These are phyloP conservation scores for Plasmodium billcollinsi DNA, from an alignment of 169 alveolate species.

Conservation along the genomic window DNA sequence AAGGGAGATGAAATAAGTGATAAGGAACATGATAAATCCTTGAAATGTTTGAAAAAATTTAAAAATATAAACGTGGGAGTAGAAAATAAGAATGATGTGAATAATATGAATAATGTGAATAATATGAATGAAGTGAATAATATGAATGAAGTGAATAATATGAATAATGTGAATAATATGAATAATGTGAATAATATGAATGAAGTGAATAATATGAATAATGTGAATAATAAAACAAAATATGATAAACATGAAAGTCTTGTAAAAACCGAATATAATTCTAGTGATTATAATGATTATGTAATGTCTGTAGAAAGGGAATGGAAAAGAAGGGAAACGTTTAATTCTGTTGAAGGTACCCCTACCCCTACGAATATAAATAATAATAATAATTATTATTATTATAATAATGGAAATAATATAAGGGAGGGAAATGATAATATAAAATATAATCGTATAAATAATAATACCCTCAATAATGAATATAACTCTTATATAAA, in stretches of 20 bases:
- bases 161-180: not conserved
- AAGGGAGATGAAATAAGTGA: not conserved
- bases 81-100: not conserved
- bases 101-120: not conserved
- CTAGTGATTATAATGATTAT: no score
- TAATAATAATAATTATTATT: no score
- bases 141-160: not conserved
- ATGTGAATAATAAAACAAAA: not conserved
- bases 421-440: not conserved
- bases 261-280: not conserved
- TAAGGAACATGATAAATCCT: not conserved
- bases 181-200: not conserved
- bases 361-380: no score
- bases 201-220: not conserved
- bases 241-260: not conserved
- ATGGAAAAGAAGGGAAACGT: no score
- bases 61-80: not conserved
- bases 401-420: no score
- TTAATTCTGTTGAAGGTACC: no score
- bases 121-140: not conserved
- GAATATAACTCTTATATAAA: not conserved
- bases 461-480: not conserved
- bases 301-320: no score
- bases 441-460: not conserved
- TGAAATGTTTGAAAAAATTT: not conserved